Percentiles rank a stretch among this genome's conserved stretches.
These are phyloP conservation scores for Cinnamomum chago DNA, from an alignment of 164 flowering plant species.

Conservation along the genomic window DNA sequence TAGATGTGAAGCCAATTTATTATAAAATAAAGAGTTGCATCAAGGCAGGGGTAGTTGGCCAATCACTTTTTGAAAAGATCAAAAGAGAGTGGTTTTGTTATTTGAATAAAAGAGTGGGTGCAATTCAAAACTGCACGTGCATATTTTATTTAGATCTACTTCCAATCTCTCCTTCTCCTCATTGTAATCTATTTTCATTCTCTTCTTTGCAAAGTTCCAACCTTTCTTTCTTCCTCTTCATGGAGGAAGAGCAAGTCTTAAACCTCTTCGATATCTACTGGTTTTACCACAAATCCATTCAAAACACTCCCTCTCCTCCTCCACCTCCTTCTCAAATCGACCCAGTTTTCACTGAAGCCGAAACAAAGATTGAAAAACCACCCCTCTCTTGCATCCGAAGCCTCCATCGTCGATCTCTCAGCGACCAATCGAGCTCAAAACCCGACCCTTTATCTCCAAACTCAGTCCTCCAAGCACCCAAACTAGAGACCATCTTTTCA, in stretches of 20 bases:
- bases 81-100: slow-evolving; percentile 3
- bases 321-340: slow-evolving; percentile 6
- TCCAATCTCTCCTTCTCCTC: too few relatives aligned
- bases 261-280: slow-evolving; percentile 45
- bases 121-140: background rate
- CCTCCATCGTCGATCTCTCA: slow-evolving; percentile 33
- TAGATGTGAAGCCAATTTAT: too few relatives aligned
- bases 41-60: too few relatives aligned
- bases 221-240: slow-evolving; percentile 5
- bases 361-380: slow-evolving; percentile 10
- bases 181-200: background rate
- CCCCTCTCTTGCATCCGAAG: slow-evolving; percentile 17
- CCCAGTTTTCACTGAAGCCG: slow-evolving; percentile 14
- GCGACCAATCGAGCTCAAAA: slow-evolving; percentile 32
- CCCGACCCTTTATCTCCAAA: slow-evolving; percentile 17
- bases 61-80: too few relatives aligned
- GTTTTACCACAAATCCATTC: slow-evolving; percentile 24
- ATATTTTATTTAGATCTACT: slow-evolving; percentile 6
- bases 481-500: slow-evolving; percentile 47
- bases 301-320: slow-evolving; percentile 12
- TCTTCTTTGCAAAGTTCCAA: background rate
- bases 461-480: slow-evolving; percentile 28
- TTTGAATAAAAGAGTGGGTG: background rate
- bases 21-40: too few relatives aligned
- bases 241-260: slow-evolving; percentile 38